Percentiles rank a stretch among this genome's conserved stretches.
These are phyloP conservation scores for Camelina neglecta DNA, from an alignment of 345 rosid genomes.

Conservation along the genomic window DNA sequence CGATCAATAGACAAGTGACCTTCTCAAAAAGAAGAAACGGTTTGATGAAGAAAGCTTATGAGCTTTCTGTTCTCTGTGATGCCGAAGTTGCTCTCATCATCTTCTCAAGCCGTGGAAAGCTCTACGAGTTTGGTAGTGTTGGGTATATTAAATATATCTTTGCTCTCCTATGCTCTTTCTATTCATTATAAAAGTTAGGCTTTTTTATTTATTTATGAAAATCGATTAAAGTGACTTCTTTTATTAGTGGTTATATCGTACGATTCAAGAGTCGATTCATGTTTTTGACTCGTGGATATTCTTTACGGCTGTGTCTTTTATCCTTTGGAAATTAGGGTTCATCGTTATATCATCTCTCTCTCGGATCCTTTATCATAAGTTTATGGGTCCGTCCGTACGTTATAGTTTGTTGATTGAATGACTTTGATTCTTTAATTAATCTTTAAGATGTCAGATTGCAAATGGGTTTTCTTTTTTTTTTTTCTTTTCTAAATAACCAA, in stretches of 20 bases:
- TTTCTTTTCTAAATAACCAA: background rate
- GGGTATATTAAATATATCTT: conserved; percentile 50
- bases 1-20: conserved; percentile 85
- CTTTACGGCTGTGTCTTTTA: conserved; percentile 31
- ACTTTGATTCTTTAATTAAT: background rate
- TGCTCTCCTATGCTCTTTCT: background rate
- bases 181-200: conserved; percentile 2
- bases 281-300: conserved; percentile 34
- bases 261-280: conserved; percentile 28
- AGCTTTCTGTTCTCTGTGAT: conserved; percentile 85
- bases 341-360: conserved; percentile 27
- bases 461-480: background rate
- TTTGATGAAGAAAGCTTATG: conserved; percentile 80
- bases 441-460: background rate
- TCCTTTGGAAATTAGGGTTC: conserved; percentile 36
- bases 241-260: conserved; percentile 11
- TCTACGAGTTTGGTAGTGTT: conserved; percentile 75
- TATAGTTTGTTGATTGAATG: conserved; percentile 21
- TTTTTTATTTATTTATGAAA: background rate
- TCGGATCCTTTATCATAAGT: conserved; percentile 18
- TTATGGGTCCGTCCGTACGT: conserved; percentile 26
- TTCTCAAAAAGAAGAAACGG: conserved; percentile 87
- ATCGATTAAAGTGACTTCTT: conserved; percentile 8
- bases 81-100: conserved; percentile 84
- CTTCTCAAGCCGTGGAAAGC: conserved; percentile 91